These are phyloP conservation scores for Vigna hirtella DNA, from an alignment of 306 rosid species.

Conservation along the genomic window DNA sequence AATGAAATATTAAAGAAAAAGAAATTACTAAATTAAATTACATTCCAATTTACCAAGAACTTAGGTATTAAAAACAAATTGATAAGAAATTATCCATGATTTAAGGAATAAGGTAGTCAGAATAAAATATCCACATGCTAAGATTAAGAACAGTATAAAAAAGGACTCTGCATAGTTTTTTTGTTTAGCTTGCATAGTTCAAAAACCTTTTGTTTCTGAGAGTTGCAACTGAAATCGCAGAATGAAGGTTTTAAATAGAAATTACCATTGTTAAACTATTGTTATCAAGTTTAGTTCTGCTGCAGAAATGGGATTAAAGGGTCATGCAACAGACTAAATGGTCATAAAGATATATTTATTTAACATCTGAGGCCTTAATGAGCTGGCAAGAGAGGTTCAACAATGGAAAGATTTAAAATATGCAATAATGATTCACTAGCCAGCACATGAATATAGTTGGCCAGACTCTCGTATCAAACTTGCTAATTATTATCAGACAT, in stretches of 20 bases:
- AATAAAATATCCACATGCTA: too few relatives aligned
- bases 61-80: too few relatives aligned
- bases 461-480: slow-evolving; percentile 12
- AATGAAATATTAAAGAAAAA: too few relatives aligned
- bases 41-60: too few relatives aligned
- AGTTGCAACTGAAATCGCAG: slow-evolving; percentile 27
- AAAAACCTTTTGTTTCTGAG: slow-evolving; percentile 12
- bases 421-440: slow-evolving; percentile 25
- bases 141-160: too few relatives aligned
- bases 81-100: too few relatives aligned
- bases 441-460: not conserved
- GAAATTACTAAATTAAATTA: too few relatives aligned
- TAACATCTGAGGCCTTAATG: slow-evolving; percentile 10
- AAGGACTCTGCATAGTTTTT: too few relatives aligned
- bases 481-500: slow-evolving; percentile 21
- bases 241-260: slow-evolving; percentile 3
- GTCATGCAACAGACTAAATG: slow-evolving; percentile 19
- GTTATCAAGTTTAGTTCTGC: not conserved
- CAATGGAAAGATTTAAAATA: not conserved
- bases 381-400: not conserved
- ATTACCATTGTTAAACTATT: not conserved
- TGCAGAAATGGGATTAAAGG: slow-evolving; percentile 7
- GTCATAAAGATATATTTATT: not conserved
- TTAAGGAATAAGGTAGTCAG: too few relatives aligned
- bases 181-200: not conserved